Evolutionary conservation across 2,329 filamentous ascomycete genomes (phyloP).

Genomic region (Fusarium sambucinum): DNA sequence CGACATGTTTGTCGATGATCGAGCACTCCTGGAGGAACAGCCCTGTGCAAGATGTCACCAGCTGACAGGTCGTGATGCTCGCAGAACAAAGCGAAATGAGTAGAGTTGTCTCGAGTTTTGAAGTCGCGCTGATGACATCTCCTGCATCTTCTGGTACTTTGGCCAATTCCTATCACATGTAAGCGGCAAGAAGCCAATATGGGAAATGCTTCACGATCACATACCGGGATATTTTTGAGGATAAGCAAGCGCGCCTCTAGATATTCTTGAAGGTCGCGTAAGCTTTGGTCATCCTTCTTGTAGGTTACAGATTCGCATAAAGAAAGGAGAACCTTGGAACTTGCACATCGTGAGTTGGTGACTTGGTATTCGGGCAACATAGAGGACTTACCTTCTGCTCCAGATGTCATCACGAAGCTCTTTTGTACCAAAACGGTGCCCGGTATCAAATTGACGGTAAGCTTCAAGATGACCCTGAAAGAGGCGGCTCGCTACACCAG

Average conservation of each 20-base stretch:
- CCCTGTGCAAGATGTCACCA: slow-evolving; percentile 71
- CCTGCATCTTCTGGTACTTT: slow-evolving; percentile 66
- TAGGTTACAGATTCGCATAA: slow-evolving; percentile 63
- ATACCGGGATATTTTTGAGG: slow-evolving; percentile 63
- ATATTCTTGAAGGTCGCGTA: slow-evolving; percentile 66
- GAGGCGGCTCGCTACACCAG: slow-evolving; percentile 62
- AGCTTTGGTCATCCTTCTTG: slow-evolving; percentile 57
- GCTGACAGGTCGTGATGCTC: slow-evolving; percentile 73
- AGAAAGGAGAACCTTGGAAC: slow-evolving; percentile 56
- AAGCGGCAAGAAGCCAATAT: slow-evolving; percentile 12
- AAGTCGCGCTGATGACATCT: slow-evolving; percentile 65
- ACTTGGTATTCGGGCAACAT: neutral
- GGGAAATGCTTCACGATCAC: slow-evolving; percentile 29
- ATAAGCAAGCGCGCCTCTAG: slow-evolving; percentile 67
- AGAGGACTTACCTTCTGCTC: slow-evolving; percentile 62
- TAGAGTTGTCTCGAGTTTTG: slow-evolving; percentile 71
- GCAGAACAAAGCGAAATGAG: slow-evolving; percentile 74
- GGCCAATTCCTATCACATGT: slow-evolving; percentile 63
- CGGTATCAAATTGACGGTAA: slow-evolving; percentile 45
- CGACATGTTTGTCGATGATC: slow-evolving; percentile 64
- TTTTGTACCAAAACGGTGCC: slow-evolving; percentile 43
- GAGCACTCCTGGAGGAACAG: slow-evolving; percentile 72
- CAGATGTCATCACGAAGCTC: slow-evolving; percentile 60
- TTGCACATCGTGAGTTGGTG: slow-evolving; percentile 28
- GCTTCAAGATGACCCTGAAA: slow-evolving; percentile 53